Conservation (phyloP, 2,329 filamentous ascomycete species). For the Epichloe scottii region DNA sequence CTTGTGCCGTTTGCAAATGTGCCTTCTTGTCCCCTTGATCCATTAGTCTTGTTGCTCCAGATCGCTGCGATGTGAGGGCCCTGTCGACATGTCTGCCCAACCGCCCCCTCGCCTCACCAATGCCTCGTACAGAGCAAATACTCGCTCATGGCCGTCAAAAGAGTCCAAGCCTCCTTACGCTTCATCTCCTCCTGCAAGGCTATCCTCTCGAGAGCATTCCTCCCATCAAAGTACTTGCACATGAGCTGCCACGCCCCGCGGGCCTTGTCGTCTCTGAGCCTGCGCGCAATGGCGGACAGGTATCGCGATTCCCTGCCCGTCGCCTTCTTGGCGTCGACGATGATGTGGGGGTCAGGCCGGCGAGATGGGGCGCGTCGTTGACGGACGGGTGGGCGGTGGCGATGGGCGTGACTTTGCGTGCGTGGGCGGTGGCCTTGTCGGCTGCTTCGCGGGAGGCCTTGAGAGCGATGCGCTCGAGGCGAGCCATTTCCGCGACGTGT, state of each 20-base stretch:
- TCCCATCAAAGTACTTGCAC: slow-evolving; percentile 79
- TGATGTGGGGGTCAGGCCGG: slow-evolving; percentile 50
- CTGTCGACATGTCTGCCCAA: too few species aligned
- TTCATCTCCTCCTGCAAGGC: slow-evolving; percentile 77
- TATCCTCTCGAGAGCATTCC: slow-evolving; percentile 74
- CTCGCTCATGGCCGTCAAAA: slow-evolving; percentile 53
- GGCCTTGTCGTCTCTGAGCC: slow-evolving; percentile 44
- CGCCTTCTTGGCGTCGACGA: slow-evolving; percentile 67
- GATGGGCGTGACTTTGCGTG: slow-evolving; percentile 35
- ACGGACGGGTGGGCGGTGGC: slow-evolving; percentile 41
- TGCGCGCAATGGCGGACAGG: slow-evolving; percentile 43
- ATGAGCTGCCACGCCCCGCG: slow-evolving; percentile 60
- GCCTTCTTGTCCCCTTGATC: too few species aligned
- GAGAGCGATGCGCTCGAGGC: slow-evolving; percentile 44
- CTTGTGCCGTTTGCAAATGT: background rate
- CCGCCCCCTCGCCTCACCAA: slow-evolving; percentile 36
- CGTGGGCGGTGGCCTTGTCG: slow-evolving; percentile 43
- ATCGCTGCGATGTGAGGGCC: too few species aligned
- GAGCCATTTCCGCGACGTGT: slow-evolving; percentile 47
- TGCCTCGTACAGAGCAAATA: slow-evolving; percentile 55
- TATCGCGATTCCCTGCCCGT: slow-evolving; percentile 68
- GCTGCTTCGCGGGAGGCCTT: slow-evolving; percentile 42
- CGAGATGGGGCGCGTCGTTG: slow-evolving; percentile 46
- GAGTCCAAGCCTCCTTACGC: slow-evolving; percentile 64
- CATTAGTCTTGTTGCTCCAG: too few species aligned